Conservation (phyloP, 352 stramenopile genomes). For the Phytopythium delawarense region DNA sequence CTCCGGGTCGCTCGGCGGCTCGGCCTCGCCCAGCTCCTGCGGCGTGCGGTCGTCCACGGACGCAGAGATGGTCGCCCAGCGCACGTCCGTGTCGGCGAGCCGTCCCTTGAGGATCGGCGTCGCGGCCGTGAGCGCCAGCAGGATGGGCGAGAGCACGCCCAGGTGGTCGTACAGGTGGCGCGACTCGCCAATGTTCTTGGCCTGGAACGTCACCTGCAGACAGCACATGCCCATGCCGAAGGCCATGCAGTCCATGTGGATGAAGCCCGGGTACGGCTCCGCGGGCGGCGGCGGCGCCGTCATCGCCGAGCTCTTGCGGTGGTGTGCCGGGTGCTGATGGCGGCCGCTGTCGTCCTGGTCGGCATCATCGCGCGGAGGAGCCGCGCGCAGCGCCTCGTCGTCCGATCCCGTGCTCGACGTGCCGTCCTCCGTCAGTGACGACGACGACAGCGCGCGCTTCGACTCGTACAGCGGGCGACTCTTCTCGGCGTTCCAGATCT, state of each 20-base stretch:
- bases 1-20: conserved; percentile 32
- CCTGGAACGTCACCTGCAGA: conserved; percentile 98
- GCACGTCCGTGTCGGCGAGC: conserved; percentile 89
- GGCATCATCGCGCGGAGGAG: not conserved
- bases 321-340: conserved; percentile 9
- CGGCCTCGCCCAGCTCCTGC: conserved; percentile 60
- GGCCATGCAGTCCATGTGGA: conserved; percentile 99
- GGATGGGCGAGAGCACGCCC: conserved; percentile 97
- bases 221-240: conserved; percentile 99
- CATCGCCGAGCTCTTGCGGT: conserved; percentile 57
- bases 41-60: conserved; percentile 94
- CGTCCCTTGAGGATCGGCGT: conserved; percentile 97
- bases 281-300: conserved; percentile 31
- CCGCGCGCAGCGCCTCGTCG: conserved; percentile 11
- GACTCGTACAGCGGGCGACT: conserved; percentile 74
- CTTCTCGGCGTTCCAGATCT: conserved; percentile 69
- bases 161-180: conserved; percentile 99
- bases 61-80: conserved; percentile 97
- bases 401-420: conserved; percentile 13
- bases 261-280: conserved; percentile 83
- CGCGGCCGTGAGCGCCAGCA: conserved; percentile 98
- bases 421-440: conserved; percentile 13
- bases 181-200: conserved; percentile 98
- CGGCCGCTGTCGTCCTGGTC: conserved; percentile 5
- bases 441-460: conserved; percentile 31